phyloP scores from a whole-genome alignment of 441 rosid genomes.

The Jatropha multifida region DNA sequence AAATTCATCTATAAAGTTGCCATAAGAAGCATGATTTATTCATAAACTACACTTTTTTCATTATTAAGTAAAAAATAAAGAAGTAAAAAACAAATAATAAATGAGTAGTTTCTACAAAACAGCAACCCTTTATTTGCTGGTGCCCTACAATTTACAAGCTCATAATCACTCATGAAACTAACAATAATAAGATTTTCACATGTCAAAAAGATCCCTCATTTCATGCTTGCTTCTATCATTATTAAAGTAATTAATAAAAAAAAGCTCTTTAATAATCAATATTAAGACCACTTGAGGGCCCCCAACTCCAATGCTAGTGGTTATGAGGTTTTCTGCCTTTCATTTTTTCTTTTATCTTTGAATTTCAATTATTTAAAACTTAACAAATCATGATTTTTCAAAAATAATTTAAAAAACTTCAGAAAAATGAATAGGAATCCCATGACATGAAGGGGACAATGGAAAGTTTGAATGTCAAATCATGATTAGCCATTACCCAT shows the following conservation, averaged over 20 bases:
- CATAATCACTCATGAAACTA: constrained; percentile 20
- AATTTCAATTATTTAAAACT: too few relatives aligned
- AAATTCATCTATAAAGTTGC: too few relatives aligned
- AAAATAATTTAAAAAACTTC: too few relatives aligned
- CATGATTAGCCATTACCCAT: constrained; percentile 7
- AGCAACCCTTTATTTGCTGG: neutral
- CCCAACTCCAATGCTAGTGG: constrained; percentile 6
- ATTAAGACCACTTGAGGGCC: constrained; percentile 26
- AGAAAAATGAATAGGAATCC: too few relatives aligned
- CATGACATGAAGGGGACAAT: too few relatives aligned
- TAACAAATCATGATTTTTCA: too few relatives aligned
- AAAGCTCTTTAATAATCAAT: constrained; percentile 22
- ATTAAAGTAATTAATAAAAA: neutral
- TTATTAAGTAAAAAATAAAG: neutral
- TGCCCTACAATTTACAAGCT: neutral
- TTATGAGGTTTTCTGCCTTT: constrained; percentile 9
- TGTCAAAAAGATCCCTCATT: constrained; percentile 30
- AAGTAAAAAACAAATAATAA: neutral
- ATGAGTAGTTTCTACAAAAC: neutral
- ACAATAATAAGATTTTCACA: constrained; percentile 17
- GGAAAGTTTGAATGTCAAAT: constrained; percentile 16
- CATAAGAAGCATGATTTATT: too few relatives aligned
- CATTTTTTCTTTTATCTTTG: too few relatives aligned
- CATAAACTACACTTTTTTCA: neutral
- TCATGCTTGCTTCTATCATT: constrained; percentile 26